phyloP scores from a whole-genome alignment of 148 eudicot genomes.

The Cornus suecica region DNA sequence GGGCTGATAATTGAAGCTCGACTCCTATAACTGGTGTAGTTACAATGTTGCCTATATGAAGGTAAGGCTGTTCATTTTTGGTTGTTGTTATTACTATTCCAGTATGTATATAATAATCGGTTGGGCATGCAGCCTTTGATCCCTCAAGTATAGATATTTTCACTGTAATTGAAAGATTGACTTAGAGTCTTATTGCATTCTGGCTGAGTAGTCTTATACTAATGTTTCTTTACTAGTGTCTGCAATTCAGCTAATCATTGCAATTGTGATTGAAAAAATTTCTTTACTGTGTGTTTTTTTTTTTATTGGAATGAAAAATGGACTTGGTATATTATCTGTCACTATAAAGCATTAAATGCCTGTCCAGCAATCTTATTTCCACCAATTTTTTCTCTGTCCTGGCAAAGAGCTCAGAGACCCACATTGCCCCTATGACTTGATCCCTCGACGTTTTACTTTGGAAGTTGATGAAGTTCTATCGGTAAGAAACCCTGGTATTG shows the following conservation, averaged over 20 bases:
- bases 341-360: neutral
- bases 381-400: too few species aligned
- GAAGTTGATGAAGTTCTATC: too few species aligned
- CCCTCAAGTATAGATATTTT: neutral
- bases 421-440: too few species aligned
- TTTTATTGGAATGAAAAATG: neutral
- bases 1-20: conserved; percentile 82
- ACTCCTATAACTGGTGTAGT: conserved; percentile 85
- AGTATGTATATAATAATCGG: neutral
- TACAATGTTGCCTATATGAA: conserved; percentile 98
- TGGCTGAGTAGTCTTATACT: neutral
- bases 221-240: neutral
- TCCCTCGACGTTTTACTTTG: too few species aligned
- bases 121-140: neutral
- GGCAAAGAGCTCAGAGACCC: too few species aligned
- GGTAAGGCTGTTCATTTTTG: conserved; percentile 32
- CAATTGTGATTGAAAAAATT: neutral
- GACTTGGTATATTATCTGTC: neutral
- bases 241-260: neutral
- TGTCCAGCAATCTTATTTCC: neutral
- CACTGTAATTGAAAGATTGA: neutral
- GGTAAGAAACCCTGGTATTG: too few species aligned
- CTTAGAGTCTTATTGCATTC: neutral
- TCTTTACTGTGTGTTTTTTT: too few species aligned
- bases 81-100: too few species aligned